Evolutionary conservation across 768 basidiomycete genomes (phyloP), one percentile per base, ranked within the genome.

Genomic region (Mycena galericulata): DNA sequence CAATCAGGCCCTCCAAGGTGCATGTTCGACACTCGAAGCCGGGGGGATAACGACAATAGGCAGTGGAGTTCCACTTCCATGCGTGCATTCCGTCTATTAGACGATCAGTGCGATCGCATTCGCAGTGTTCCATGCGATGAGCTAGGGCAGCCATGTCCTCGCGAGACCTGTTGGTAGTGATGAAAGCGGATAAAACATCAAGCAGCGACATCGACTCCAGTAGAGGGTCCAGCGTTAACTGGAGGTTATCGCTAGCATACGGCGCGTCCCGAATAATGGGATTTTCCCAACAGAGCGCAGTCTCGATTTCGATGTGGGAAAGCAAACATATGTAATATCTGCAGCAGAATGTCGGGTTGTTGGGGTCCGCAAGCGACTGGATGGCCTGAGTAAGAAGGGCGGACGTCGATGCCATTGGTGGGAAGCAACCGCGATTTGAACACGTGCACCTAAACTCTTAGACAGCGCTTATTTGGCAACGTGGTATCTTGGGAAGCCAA

Each of bases 31-130:
- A 56, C 18, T 24, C 36, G 36, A 61, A 67, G 29, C 66, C 66
- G 17, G 5, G 6, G 14, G 66, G 66, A 57, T 67, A 43, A 8
- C 59, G 60, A 26, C 54, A 61, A 34, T 56, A 67, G 2, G 66
- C 66, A 27, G 53, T 46, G 29, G 5, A 11, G 54, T 62, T 43
- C 66, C 66, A 67, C 36, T 38, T 4, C 60, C 66, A 67, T 7
- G 66, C 66, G 60, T 67, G 66, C 66, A 67, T 56, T 41, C 22
- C 27, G 46, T 67, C 66, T 40, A 67, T 17, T 15, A 67, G 60
- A 29, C 27, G 54, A 43, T 62, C 54, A 17, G 59, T 50, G 47
- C 66, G 66, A 67, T 67, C 60, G 66, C 66, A 67, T 30, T 40
- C 53, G 36, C 66, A 67, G 46, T 41, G 53, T 51, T 62, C 66